Conservation (phyloP, 768 basidiomycete species). For the Chalciporus piperatus region DNA sequence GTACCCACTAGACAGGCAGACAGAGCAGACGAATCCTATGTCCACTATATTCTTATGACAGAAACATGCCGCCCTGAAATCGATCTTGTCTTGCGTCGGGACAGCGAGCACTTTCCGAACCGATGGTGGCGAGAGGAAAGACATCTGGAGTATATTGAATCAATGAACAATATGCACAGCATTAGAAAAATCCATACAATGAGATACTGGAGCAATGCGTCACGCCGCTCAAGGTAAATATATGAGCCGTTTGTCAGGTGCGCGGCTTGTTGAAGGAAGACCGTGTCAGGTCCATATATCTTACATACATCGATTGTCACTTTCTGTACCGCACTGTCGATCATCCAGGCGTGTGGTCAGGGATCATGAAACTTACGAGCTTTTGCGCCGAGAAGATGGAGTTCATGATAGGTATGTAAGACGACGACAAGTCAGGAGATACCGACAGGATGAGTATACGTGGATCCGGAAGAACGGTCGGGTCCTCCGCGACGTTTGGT, state of each 20-base stretch:
- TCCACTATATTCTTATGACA: conserved; percentile 98
- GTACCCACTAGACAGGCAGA: conserved; percentile 89
- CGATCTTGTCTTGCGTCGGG: conserved; percentile 92
- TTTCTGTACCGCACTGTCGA: conserved; percentile 55
- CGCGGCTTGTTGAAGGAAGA: conserved; percentile 96
- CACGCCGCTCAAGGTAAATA: conserved; percentile 75
- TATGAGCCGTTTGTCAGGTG: conserved; percentile 95
- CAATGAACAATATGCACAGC: conserved; percentile 4
- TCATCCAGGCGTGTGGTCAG: conserved; percentile 13
- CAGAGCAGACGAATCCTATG: conserved; percentile 97
- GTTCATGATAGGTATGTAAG: conserved; percentile 99
- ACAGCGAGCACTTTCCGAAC: conserved; percentile 76
- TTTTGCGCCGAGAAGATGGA: conserved; percentile 99
- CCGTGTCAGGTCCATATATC: conserved; percentile 82
- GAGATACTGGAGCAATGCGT: conserved; percentile 89
- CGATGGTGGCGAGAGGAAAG: conserved; percentile 67
- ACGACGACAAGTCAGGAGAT: conserved; percentile 82
- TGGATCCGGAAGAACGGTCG: conserved; percentile 42
- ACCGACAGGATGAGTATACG: conserved; percentile 82
- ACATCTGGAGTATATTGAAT: conserved; percentile 57
- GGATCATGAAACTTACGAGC: conserved; percentile 51
- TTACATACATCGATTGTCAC: conserved; percentile 97
- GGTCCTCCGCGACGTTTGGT: conserved; percentile 29
- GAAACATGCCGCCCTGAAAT: conserved; percentile 97
- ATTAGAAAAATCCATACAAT: conserved; percentile 46